Base-by-base conservation (phyloP, 805 yeast genomes). In the Ogataea zsoltii region DNA sequence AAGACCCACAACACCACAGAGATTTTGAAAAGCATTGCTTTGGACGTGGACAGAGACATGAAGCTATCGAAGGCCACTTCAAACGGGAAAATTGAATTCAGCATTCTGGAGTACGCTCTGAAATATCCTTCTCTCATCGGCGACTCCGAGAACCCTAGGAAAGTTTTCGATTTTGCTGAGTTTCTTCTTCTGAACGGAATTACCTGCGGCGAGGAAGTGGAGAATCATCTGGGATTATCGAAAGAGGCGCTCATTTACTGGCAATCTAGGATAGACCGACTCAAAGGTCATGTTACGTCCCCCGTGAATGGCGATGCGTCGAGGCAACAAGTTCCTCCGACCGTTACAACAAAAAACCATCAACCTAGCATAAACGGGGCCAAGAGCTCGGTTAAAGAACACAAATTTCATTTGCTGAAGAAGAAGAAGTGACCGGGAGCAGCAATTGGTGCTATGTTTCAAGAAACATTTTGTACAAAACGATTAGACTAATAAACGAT, bases 131-230 rank as follows among this genome's bases (percentile, higher is more conserved):
- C 55, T 4, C 32, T 37, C 1, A 34, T 23, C 16, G 47, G 41
- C 4, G 41, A 47, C 14, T 46, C 51, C 11, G 53, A 48, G 9
- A 35, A 25, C n/a, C 4, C 32, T 13, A 43, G 32, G 15, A 40
- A 63, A 49, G 68, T 72, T 48, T 82, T 58, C 61, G 82, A 62
- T 59, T 59, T 74, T 15, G 71, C 87, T 0, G 89, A 85, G 55
- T 66, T 82, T 12, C 58, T 85, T 11, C 48, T 80, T 0, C 64
- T 80, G 38, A 83, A 82, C 60, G 87, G 86, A 7, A 69, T 78
- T 26, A 66, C 70, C 10, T 66, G 76, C 7, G 80, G 79, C 7
- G 58, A 58, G 2, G 55, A 50, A 12, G 59, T 70, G 7, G 48
- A 60, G 11, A 54, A 62, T 13, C 67, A 65, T 6, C 51, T 75